Evolutionary conservation across 2,329 filamentous ascomycete genomes (phyloP).

Genomic region (Sclerotinia minor): DNA sequence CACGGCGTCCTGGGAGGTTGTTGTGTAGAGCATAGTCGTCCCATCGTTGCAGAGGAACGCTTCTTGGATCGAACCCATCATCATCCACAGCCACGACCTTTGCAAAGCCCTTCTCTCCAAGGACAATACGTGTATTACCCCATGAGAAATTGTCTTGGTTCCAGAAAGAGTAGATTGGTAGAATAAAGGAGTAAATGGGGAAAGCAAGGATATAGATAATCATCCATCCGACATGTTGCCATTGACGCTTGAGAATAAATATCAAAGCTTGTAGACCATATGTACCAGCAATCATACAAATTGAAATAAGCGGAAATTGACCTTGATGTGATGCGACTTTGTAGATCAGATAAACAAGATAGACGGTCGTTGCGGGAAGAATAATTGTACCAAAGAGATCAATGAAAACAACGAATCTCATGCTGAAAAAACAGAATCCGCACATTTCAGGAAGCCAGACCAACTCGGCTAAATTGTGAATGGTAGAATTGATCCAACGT

Average conservation of each 20-base stretch:
- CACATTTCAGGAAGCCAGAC: conserved; percentile 91
- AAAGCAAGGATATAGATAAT: conserved; percentile 96
- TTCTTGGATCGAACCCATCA: conserved; percentile 86
- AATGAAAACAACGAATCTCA: conserved; percentile 94
- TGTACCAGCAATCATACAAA: conserved; percentile 84
- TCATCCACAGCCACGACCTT: conserved; percentile 85
- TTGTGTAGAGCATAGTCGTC: conserved; percentile 90
- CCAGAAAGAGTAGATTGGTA: conserved; percentile 98
- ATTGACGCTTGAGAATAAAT: conserved; percentile 94
- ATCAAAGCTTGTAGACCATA: conserved; percentile 96
- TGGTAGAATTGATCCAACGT: conserved; percentile 98
- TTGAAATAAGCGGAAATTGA: conserved; percentile 80
- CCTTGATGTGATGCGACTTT: conserved; percentile 66
- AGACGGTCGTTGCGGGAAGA: conserved; percentile 83
- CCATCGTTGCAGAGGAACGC: conserved; percentile 93
- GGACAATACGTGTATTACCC: conserved; percentile 97
- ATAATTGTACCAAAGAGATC: conserved; percentile 92
- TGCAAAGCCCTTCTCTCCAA: conserved; percentile 89
- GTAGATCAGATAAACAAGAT: conserved; percentile 87
- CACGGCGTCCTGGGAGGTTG: conserved; percentile 87
- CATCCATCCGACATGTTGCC: conserved; percentile 99
- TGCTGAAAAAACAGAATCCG: conserved; percentile 98
- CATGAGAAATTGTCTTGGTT: conserved; percentile 98
- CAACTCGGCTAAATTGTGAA: conserved; percentile 92
- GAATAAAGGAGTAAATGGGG: conserved; percentile 86